Percentiles rank a stretch among this genome's conserved stretches.
Conservation (phyloP, 192 early-diverging fungal species). For the Linnemannia zychae region DNA sequence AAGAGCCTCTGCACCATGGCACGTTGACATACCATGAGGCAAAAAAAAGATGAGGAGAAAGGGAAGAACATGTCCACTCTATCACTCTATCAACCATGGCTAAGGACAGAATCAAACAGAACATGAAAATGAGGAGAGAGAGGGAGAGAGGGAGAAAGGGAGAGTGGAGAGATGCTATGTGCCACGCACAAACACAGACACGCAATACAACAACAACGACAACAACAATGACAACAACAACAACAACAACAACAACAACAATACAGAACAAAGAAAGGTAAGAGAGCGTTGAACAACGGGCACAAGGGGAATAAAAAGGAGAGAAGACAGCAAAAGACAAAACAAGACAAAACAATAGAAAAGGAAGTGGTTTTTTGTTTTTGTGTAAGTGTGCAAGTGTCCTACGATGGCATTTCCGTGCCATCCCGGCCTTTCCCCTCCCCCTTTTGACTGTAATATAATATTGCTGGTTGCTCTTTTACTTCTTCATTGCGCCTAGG, state of each 20-base stretch:
- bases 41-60: constrained; percentile 4
- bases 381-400: not conserved
- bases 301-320: not conserved
- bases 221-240: too few relatives aligned
- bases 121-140: not conserved
- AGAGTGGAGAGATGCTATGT: not conserved
- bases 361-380: not conserved
- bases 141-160: not conserved
- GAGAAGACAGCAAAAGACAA: not conserved
- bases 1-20: not conserved
- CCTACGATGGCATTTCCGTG: too few relatives aligned
- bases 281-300: constrained; percentile 1
- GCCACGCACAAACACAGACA: not conserved
- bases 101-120: not conserved
- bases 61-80: not conserved
- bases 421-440: too few relatives aligned
- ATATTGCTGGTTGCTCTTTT: too few relatives aligned
- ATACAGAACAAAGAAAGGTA: too few relatives aligned
- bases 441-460: too few relatives aligned
- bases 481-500: too few relatives aligned
- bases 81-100: not conserved
- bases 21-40: constrained; percentile 2
- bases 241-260: too few relatives aligned
- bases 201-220: not conserved
- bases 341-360: not conserved